Evolutionary conservation across 2,329 filamentous ascomycete species (phyloP).

Genomic region (Aspergillus pseudoterreus): DNA sequence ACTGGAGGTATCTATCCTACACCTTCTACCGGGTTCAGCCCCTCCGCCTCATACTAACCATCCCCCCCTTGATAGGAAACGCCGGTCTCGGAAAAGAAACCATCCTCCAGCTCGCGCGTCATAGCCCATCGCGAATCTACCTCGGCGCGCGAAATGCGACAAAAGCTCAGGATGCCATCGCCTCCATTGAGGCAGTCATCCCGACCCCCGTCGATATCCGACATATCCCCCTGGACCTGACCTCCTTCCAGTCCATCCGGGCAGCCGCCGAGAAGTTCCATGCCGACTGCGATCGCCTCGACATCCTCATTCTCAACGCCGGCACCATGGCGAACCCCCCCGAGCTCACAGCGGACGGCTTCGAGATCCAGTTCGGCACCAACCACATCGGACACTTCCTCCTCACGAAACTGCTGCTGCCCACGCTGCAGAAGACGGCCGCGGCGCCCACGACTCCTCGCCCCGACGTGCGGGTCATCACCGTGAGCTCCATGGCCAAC

Average conservation of each 20-base stretch:
- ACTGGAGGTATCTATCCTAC: slow-evolving; percentile 44
- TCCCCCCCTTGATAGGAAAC: slow-evolving; percentile 33
- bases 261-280: slow-evolving; percentile 42
- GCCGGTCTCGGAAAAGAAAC: slow-evolving; percentile 47
- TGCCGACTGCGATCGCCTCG: slow-evolving; percentile 39
- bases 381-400: slow-evolving; percentile 48
- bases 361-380: slow-evolving; percentile 46
- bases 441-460: slow-evolving; percentile 10
- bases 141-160: slow-evolving; percentile 49
- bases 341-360: slow-evolving; percentile 36
- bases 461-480: slow-evolving; percentile 36
- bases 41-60: slow-evolving; percentile 1
- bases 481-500: slow-evolving; percentile 35
- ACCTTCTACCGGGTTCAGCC: not conserved
- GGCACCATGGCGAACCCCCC: slow-evolving; percentile 44
- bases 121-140: slow-evolving; percentile 52
- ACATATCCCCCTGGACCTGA: slow-evolving; percentile 48
- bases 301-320: slow-evolving; percentile 46
- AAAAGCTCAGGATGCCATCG: slow-evolving; percentile 44
- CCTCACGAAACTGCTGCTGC: slow-evolving; percentile 42
- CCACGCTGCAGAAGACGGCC: slow-evolving; percentile 36
- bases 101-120: slow-evolving; percentile 47
- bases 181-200: slow-evolving; percentile 35
- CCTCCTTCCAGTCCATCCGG: slow-evolving; percentile 48
- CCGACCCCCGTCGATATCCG: slow-evolving; percentile 37